These are phyloP conservation scores for Ganoderma multipileum DNA, from an alignment of 1,284 basidiomycete genomes.

Conservation along the genomic window DNA sequence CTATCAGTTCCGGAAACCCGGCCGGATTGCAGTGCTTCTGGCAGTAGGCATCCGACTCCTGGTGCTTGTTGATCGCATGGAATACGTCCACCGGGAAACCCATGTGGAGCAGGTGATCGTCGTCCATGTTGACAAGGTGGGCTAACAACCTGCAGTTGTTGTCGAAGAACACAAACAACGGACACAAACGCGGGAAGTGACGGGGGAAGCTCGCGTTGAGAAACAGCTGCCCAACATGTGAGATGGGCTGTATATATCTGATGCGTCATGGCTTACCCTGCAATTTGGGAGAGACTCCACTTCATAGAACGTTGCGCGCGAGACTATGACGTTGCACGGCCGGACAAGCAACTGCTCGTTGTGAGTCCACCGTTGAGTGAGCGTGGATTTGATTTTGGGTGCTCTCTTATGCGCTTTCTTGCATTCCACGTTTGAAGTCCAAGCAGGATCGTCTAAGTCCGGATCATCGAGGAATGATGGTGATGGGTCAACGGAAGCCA, in stretches of 20 bases:
- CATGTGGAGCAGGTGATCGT: constrained; percentile 10
- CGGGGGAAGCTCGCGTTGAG: not conserved
- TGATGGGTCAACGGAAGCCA: not conserved
- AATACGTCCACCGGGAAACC: constrained; percentile 43
- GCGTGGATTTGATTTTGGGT: constrained; percentile 19
- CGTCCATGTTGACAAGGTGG: constrained; percentile 7
- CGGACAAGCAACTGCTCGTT: constrained; percentile 41
- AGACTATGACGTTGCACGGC: constrained; percentile 37
- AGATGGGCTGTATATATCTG: not conserved
- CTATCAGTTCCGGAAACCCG: constrained; percentile 35
- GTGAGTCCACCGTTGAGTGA: constrained; percentile 35
- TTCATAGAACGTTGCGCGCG: constrained; percentile 38
- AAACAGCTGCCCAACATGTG: not conserved
- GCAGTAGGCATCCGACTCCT: constrained; percentile 37
- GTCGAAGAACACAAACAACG: constrained; percentile 37
- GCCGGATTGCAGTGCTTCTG: constrained; percentile 41
- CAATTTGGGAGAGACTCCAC: constrained; percentile 27
- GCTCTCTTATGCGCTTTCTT: not conserved
- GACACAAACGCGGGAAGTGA: not conserved
- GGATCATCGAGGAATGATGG: not conserved
- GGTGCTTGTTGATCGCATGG: constrained; percentile 44
- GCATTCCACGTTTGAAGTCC: not conserved
- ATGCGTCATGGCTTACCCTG: not conserved
- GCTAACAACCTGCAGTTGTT: constrained; percentile 37
- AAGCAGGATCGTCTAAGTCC: not conserved